Conservation (phyloP, 2,329 filamentous ascomycete species). For the Pseudogymnoascus destructans region DNA sequence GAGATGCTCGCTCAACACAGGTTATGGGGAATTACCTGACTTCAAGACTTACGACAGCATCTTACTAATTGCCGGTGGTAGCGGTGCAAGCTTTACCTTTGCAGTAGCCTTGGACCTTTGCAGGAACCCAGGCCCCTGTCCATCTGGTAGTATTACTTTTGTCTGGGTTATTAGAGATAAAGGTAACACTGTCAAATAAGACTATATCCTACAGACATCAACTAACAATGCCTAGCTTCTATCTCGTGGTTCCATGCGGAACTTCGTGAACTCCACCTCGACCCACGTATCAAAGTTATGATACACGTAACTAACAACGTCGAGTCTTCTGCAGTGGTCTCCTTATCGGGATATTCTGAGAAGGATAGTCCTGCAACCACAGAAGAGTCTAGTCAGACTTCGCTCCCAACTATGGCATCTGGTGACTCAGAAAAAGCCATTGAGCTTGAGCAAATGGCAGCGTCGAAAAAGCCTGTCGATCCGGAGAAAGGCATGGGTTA, state of each 20-base stretch:
- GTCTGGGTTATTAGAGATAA: constrained; percentile 37
- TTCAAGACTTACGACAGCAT: constrained; percentile 40
- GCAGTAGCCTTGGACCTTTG: constrained; percentile 36
- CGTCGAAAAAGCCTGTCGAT: neutral
- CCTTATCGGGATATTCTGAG: neutral
- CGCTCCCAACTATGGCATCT: neutral
- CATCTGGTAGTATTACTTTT: neutral
- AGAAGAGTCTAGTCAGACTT: neutral
- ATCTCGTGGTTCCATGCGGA: constrained; percentile 22
- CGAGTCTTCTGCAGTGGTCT: neutral
- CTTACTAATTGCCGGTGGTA: constrained; percentile 47
- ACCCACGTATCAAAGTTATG: constrained; percentile 21
- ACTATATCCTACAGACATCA: neutral
- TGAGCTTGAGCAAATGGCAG: neutral
- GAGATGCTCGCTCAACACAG: constrained; percentile 42
- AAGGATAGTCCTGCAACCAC: neutral
- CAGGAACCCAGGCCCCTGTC: constrained; percentile 27
- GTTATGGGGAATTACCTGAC: constrained; percentile 44
- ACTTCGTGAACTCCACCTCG: constrained; percentile 21
- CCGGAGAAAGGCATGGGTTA: neutral
- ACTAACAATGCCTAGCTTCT: constrained; percentile 11
- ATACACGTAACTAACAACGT: constrained; percentile 22
- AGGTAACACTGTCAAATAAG: constrained; percentile 26
- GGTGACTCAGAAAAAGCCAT: neutral
- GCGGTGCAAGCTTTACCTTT: constrained; percentile 46